Percentiles rank a stretch among this genome's conserved stretches.
These are phyloP conservation scores for Clonostachys rosea DNA, from an alignment of 2,329 filamentous ascomycete species.

Conservation along the genomic window DNA sequence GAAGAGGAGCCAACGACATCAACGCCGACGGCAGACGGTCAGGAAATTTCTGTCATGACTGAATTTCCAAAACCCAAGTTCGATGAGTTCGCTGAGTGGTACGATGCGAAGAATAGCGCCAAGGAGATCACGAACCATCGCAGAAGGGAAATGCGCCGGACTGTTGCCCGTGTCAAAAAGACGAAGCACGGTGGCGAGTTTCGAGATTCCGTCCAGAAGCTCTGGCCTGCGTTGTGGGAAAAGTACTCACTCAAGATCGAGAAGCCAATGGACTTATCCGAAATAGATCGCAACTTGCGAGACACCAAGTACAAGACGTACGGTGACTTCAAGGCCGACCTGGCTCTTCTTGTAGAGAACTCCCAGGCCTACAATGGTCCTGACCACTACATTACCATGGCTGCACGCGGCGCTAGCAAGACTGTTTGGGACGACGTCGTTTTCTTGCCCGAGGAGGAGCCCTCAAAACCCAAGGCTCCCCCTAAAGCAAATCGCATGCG, in stretches of 20 bases:
- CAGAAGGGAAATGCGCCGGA: slow-evolving; percentile 57
- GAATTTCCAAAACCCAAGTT: slow-evolving; percentile 7
- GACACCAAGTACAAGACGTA: slow-evolving; percentile 63
- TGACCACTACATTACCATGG: slow-evolving; percentile 65
- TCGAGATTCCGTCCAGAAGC: slow-evolving; percentile 68
- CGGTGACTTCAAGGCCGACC: slow-evolving; percentile 69
- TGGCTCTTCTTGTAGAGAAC: slow-evolving; percentile 76
- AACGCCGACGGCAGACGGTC: slow-evolving; percentile 1
- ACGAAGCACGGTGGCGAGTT: slow-evolving; percentile 77
- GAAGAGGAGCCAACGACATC: slow-evolving; percentile 22
- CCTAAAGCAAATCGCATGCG: slow-evolving; percentile 31
- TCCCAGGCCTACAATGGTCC: slow-evolving; percentile 77
- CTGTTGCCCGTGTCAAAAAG: slow-evolving; percentile 76
- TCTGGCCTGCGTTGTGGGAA: slow-evolving; percentile 72
- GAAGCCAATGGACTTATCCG: slow-evolving; percentile 78
- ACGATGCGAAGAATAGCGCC: slow-evolving; percentile 34
- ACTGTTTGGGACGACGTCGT: slow-evolving; percentile 41
- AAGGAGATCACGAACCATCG: slow-evolving; percentile 54
- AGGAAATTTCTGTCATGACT: neutral
- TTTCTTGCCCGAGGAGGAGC: slow-evolving; percentile 44
- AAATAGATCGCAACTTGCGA: slow-evolving; percentile 78
- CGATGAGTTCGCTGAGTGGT: slow-evolving; percentile 28
- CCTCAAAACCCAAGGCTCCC: slow-evolving; percentile 48
- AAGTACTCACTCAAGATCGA: slow-evolving; percentile 67
- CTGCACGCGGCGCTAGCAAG: slow-evolving; percentile 51